Evolutionary conservation across 208 protist species (phyloP).

Genomic region (Leishmania tropica): DNA sequence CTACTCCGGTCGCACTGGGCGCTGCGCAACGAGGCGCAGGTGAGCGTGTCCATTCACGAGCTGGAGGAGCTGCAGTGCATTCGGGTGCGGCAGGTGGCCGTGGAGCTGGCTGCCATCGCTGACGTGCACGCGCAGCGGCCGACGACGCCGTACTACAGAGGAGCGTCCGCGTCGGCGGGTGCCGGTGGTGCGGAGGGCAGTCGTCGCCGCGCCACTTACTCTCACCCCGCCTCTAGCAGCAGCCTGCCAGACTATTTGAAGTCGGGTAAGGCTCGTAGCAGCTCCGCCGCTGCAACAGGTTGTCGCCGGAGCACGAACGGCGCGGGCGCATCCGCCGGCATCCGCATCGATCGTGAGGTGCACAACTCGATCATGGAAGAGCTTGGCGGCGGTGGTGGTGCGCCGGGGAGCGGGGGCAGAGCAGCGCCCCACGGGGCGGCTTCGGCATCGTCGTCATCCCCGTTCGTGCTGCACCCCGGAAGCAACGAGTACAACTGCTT

Average conservation of each 20-base stretch:
- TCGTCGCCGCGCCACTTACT: background rate
- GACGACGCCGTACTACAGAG: constrained; percentile 23
- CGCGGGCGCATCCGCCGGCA: background rate
- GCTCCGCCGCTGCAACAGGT: background rate
- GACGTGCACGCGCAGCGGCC: constrained; percentile 76
- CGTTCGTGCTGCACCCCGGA: constrained; percentile 45
- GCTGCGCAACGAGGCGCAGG: constrained; percentile 79
- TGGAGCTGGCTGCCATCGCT: constrained; percentile 67
- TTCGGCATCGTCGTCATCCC: constrained; percentile 14
- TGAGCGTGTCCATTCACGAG: constrained; percentile 82
- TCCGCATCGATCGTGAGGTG: constrained; percentile 27
- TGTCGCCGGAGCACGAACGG: constrained; percentile 1
- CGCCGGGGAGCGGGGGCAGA: background rate
- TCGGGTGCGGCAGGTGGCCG: constrained; percentile 65
- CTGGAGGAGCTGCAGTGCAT: constrained; percentile 86
- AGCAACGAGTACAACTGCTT: constrained; percentile 82
- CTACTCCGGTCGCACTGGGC: constrained; percentile 83
- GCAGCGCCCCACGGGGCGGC: background rate
- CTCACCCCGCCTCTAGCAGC: constrained; percentile 13
- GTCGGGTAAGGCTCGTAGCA: constrained; percentile 16
- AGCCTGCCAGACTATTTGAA: constrained; percentile 27
- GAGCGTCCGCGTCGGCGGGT: background rate
- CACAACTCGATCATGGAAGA: constrained; percentile 46
- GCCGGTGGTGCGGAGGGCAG: background rate
- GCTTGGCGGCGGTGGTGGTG: constrained; percentile 26